Evolutionary conservation across 176 grass and related monocot genomes (phyloP).

Genomic region (Echinochloa phyllopogon): DNA sequence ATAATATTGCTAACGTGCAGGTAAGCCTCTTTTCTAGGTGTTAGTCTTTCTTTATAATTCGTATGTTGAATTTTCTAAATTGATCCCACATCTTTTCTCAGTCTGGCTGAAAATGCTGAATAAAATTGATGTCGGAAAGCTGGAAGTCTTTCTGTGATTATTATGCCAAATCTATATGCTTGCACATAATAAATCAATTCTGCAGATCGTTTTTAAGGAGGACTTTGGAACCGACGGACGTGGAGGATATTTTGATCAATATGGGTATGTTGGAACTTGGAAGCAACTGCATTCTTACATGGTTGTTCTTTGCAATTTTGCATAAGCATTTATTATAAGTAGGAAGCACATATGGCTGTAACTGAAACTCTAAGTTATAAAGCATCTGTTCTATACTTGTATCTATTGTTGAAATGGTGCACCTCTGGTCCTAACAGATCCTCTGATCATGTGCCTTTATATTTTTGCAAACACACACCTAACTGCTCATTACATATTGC

Average conservation of each 20-base stretch:
- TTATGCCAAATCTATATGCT: neutral
- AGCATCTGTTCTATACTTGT: neutral
- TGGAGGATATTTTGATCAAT: conserved; percentile 95
- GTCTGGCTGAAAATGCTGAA: neutral
- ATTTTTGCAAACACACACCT: neutral
- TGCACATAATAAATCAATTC: conserved; percentile 24
- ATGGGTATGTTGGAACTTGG: conserved; percentile 71
- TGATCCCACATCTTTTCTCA: neutral
- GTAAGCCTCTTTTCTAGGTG: conserved; percentile 40
- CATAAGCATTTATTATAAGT: neutral
- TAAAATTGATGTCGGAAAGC: neutral
- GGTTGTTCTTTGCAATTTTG: conserved; percentile 22
- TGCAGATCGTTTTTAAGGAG: conserved; percentile 94
- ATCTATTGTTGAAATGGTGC: neutral
- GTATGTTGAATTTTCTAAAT: neutral
- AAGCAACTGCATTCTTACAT: conserved; percentile 7
- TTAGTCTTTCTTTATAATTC: conserved; percentile 2
- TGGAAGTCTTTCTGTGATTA: neutral
- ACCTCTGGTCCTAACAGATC: neutral
- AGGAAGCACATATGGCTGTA: neutral
- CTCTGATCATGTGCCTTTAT: neutral
- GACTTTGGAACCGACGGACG: conserved; percentile 94
- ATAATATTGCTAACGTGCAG: conserved; percentile 89
- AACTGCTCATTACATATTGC: neutral
- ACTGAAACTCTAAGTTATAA: conserved; percentile 14